Evolutionary conservation across 139 green algal genomes (phyloP), one percentile per base, ranked within the genome.

Genomic region (Chlamydomonas sphaeroides): DNA sequence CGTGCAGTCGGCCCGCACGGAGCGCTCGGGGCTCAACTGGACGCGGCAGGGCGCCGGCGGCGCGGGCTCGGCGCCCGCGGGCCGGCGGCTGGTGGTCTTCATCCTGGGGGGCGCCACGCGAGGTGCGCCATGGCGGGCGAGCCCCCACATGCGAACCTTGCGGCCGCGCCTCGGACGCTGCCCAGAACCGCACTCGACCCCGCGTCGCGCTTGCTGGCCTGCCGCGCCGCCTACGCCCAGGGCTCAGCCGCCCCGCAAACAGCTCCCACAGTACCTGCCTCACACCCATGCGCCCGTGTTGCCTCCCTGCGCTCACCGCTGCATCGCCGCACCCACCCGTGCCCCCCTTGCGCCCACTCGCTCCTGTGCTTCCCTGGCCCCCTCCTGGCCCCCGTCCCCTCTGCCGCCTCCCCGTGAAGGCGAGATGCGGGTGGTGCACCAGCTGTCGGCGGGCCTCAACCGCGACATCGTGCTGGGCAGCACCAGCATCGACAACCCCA

Each of bases 351-450:
- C n/a, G n/a, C n/a, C n/a, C n/a, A n/a, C n/a, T n/a, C n/a, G n/a
- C n/a, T n/a, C n/a, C n/a, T n/a, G n/a, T n/a, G n/a, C n/a, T n/a
- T n/a, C n/a, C n/a, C n/a, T n/a, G n/a, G n/a, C n/a, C n/a, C n/a
- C n/a, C n/a, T n/a, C n/a, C n/a, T n/a, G n/a, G n/a, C n/a, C n/a
- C n/a, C n/a, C n/a, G n/a, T n/a, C n/a, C n/a, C n/a, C n/a, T n/a
- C n/a, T n/a, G n/a, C n/a, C n/a, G 11, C 15, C 25, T n/a, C 28
- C 6, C 51, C 38, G 8, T 51, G 35, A 71, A 88, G 84, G 84
- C 66, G 84, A 98, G 88, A 94, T 98, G 85, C 89, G 96, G 10
- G 88, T 91, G 21, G 95, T 89, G 36, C 96, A 98, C 92, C 86
- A 93, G 82, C 78, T 97, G 75, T 88, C 86, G 18, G 39, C 68